These are phyloP conservation scores for Penicillium sp. DNA, from an alignment of 2,329 filamentous ascomycete species.

Conservation along the genomic window DNA sequence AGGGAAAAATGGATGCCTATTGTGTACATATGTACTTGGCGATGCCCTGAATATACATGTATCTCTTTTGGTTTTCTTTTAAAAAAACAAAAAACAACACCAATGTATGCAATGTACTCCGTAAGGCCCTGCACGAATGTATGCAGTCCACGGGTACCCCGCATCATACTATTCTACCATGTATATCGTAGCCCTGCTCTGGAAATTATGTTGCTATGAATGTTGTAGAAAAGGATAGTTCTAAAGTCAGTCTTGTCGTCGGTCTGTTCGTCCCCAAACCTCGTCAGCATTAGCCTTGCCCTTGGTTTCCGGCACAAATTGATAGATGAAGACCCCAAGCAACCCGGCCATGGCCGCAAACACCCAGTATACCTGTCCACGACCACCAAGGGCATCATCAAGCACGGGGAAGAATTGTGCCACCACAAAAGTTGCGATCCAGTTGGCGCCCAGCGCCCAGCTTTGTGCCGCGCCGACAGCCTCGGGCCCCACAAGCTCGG, in stretches of 20 bases:
- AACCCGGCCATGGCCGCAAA: conserved; percentile 72
- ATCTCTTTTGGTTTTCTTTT: neutral
- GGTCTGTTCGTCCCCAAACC: conserved; percentile 71
- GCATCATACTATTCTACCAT: neutral
- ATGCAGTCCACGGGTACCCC: conserved; percentile 2
- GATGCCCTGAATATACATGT: neutral
- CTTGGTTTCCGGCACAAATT: conserved; percentile 80
- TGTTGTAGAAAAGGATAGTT: neutral
- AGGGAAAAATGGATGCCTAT: conserved; percentile 9
- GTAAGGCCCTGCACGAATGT: neutral
- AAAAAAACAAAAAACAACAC: too few relatives aligned
- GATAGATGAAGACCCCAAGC: conserved; percentile 69
- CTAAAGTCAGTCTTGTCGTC: conserved; percentile 34
- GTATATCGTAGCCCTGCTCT: neutral
- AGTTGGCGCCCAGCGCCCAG: conserved; percentile 83
- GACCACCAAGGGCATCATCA: conserved; percentile 71
- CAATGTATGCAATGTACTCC: neutral
- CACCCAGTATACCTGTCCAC: conserved; percentile 87
- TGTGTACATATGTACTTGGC: neutral
- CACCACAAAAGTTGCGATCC: conserved; percentile 85
- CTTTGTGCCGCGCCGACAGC: conserved; percentile 90
- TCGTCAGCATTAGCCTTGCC: conserved; percentile 81
- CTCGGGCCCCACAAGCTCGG: conserved; percentile 84
- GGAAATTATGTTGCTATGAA: neutral
- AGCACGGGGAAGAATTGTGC: conserved; percentile 92